These are phyloP conservation scores for Talaromyces sp. DNA, from an alignment of 2,329 filamentous ascomycete genomes.

Conservation along the genomic window DNA sequence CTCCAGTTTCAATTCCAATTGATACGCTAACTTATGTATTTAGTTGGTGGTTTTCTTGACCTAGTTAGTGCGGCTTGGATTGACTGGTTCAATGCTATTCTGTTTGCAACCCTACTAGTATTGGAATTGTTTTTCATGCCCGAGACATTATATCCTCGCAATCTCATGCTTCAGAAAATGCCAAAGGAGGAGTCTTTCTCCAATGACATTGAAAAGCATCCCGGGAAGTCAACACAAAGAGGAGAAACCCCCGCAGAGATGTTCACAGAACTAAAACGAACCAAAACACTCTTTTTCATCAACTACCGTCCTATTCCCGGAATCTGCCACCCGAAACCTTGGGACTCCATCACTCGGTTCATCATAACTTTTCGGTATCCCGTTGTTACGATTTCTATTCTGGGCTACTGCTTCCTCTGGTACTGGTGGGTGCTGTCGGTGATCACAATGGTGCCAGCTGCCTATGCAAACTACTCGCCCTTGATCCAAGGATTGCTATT, in stretches of 20 bases:
- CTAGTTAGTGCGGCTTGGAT: slow-evolving; percentile 48
- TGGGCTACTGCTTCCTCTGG: slow-evolving; percentile 50
- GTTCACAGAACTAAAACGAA: slow-evolving; percentile 26
- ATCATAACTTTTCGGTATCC: slow-evolving; percentile 44
- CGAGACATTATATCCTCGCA: slow-evolving; percentile 54
- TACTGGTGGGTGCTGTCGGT: slow-evolving; percentile 52
- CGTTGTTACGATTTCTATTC: slow-evolving; percentile 42
- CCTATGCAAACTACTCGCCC: slow-evolving; percentile 45
- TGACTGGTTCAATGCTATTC: slow-evolving; percentile 51
- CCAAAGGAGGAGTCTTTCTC: slow-evolving; percentile 14
- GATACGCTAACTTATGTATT: slow-evolving; percentile 1
- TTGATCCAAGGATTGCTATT: slow-evolving; percentile 52
- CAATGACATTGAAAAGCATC: not conserved
- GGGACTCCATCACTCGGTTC: slow-evolving; percentile 44
- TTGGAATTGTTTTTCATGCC: slow-evolving; percentile 49
- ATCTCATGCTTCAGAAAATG: slow-evolving; percentile 41
- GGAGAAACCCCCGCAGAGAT: not conserved
- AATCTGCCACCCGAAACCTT: slow-evolving; percentile 48
- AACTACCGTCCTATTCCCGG: slow-evolving; percentile 41
- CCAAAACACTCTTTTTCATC: slow-evolving; percentile 41
- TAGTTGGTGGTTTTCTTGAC: slow-evolving; percentile 50
- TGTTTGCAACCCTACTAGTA: slow-evolving; percentile 46
- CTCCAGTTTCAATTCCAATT: not conserved
- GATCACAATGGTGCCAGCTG: slow-evolving; percentile 50
- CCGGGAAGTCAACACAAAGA: not conserved